These are phyloP conservation scores for Aureobasidium sp. DNA, from an alignment of 2,329 filamentous ascomycete genomes.

Conservation along the genomic window DNA sequence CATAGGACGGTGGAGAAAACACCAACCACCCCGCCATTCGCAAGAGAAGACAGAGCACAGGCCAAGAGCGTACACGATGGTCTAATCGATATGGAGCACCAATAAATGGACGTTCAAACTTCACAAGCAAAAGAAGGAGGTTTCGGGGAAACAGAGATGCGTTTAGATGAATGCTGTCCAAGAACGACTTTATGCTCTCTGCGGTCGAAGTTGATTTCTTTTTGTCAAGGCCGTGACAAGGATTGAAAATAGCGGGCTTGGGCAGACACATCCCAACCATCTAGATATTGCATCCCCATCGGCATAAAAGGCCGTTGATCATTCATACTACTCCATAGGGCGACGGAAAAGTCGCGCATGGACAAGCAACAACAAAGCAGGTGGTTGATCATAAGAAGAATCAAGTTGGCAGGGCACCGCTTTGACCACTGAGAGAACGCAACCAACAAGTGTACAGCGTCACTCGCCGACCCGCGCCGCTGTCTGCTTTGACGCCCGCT, in stretches of 20 bases:
- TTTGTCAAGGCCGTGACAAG: not conserved
- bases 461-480: not conserved
- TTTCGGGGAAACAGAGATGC: not conserved
- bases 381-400: not conserved
- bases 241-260: not conserved
- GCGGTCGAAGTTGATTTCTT: not conserved
- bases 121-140: not conserved
- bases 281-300: slow-evolving; percentile 5
- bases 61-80: not conserved
- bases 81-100: not conserved
- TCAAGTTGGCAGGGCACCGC: not conserved
- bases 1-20: not conserved
- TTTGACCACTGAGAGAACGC: not conserved
- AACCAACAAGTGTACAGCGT: not conserved
- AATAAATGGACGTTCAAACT: slow-evolving; percentile 1
- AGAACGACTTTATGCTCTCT: not conserved
- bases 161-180: not conserved
- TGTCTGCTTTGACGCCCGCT: slow-evolving; percentile 2
- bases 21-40: not conserved
- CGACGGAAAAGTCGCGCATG: not conserved
- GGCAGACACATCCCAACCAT: slow-evolving; percentile 8
- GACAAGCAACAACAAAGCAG: not conserved
- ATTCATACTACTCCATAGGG: not conserved
- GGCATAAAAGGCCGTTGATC: not conserved
- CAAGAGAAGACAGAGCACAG: not conserved